Evolutionary conservation across 352 stramenopile genomes (phyloP).

Genomic region (Globisporangium nagaii): DNA sequence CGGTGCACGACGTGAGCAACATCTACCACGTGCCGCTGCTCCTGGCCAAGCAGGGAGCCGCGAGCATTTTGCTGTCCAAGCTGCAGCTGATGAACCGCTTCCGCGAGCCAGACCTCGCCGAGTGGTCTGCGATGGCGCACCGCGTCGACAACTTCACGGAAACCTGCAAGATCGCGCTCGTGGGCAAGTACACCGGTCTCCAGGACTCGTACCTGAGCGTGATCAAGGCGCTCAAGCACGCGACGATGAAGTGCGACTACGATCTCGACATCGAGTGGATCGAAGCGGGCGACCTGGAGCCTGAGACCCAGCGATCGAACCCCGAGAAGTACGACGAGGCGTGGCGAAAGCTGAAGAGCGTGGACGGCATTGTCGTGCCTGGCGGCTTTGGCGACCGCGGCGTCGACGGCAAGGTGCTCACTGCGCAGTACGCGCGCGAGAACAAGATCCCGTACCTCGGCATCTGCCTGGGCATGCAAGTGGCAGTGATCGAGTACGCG

Average conservation of each 20-base stretch:
- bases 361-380: slow-evolving; percentile 95
- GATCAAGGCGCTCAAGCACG: slow-evolving; percentile 96
- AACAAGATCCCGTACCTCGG: slow-evolving; percentile 96
- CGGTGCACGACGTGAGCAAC: slow-evolving; percentile 99
- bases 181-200: slow-evolving; percentile 99
- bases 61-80: slow-evolving; percentile 92
- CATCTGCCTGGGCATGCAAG: slow-evolving; percentile 97
- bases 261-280: slow-evolving; percentile 98
- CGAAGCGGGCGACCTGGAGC: slow-evolving; percentile 94
- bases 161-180: slow-evolving; percentile 95
- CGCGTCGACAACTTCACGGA: slow-evolving; percentile 90
- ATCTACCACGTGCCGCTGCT: slow-evolving; percentile 99
- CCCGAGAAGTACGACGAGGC: slow-evolving; percentile 70
- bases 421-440: slow-evolving; percentile 94
- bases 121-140: slow-evolving; percentile 91
- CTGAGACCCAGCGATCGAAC: slow-evolving; percentile 65
- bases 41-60: slow-evolving; percentile 92
- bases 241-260: slow-evolving; percentile 91
- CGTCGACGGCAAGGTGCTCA: slow-evolving; percentile 97
- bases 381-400: slow-evolving; percentile 98
- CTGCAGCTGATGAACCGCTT: slow-evolving; percentile 90
- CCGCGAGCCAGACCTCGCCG: slow-evolving; percentile 62
- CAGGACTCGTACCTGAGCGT: slow-evolving; percentile 99
- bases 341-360: slow-evolving; percentile 91
- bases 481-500: slow-evolving; percentile 96